phyloP scores from a whole-genome alignment of 257 asterid genomes.

The Coffea eugenioides region DNA sequence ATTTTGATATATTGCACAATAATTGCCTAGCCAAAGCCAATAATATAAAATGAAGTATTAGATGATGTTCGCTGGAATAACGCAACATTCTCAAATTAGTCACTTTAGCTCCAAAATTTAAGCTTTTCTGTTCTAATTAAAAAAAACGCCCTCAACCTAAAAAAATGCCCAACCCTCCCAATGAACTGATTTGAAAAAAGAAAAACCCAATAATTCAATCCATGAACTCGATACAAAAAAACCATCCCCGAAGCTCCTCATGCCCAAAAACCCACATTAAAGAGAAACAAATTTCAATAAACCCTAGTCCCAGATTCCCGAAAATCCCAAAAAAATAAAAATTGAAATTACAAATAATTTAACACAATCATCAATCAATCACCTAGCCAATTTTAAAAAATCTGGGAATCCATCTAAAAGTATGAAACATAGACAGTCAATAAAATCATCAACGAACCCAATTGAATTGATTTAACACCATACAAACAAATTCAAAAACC shows the following conservation, averaged over 20 bases:
- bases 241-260: slow-evolving; percentile 14
- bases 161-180: slow-evolving; percentile 9
- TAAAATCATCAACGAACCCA: slow-evolving; percentile 4
- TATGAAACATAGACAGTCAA: not conserved
- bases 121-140: not conserved
- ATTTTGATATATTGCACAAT: not conserved
- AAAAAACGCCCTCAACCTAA: slow-evolving; percentile 4
- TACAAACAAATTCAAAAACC: slow-evolving; percentile 5
- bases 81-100: not conserved
- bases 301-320: slow-evolving; percentile 35
- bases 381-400: not conserved
- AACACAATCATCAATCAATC: slow-evolving; percentile 3
- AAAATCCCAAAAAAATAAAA: slow-evolving; percentile 16
- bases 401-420: not conserved
- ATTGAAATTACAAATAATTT: slow-evolving; percentile 10
- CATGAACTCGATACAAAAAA: slow-evolving; percentile 14
- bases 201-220: not conserved
- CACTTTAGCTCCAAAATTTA: not conserved
- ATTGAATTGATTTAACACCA: not conserved
- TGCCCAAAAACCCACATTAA: slow-evolving; percentile 18
- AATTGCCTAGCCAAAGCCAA: not conserved
- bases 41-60: not conserved
- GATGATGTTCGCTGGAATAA: not conserved
- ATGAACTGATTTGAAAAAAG: slow-evolving; percentile 5
- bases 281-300: slow-evolving; percentile 26